phyloP scores from a whole-genome alignment of 805 yeast genomes.

The Diddensiella transvaalensis region DNA sequence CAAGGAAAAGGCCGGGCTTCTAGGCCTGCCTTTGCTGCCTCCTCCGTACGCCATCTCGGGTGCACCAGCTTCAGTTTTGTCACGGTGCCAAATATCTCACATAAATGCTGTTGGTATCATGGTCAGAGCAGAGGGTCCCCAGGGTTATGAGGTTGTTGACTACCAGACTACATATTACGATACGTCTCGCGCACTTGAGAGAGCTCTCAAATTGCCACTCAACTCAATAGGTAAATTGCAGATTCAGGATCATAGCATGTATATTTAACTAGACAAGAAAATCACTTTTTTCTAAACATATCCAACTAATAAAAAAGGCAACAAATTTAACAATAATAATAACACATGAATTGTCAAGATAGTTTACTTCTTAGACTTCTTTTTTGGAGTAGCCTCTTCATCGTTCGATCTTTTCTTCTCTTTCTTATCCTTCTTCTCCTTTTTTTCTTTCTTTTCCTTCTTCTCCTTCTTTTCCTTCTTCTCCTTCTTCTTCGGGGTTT shows the following conservation, averaged over 20 bases:
- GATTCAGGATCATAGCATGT: slow-evolving; percentile 6
- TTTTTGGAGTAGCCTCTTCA: slow-evolving; percentile 20
- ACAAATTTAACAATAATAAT: slow-evolving; percentile 12
- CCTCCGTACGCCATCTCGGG: slow-evolving; percentile 34
- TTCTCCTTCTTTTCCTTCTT: slow-evolving; percentile 50
- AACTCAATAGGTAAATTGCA: not conserved
- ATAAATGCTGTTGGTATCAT: slow-evolving; percentile 28
- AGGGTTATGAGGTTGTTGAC: slow-evolving; percentile 29
- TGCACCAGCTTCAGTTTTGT: slow-evolving; percentile 30
- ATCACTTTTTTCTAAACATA: no score
- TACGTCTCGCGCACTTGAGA: slow-evolving; percentile 7
- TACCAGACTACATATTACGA: slow-evolving; percentile 1
- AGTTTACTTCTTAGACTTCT: slow-evolving; percentile 16
- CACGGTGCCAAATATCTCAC: slow-evolving; percentile 24
- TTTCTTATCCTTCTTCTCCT: slow-evolving; percentile 30
- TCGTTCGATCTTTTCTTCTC: slow-evolving; percentile 23
- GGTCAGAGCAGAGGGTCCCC: slow-evolving; percentile 33
- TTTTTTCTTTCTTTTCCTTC: slow-evolving; percentile 52
- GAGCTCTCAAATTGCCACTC: not conserved
- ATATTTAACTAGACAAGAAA: slow-evolving; percentile 2
- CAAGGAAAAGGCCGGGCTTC: not conserved
- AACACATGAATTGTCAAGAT: slow-evolving; percentile 10
- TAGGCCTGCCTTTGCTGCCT: slow-evolving; percentile 19
- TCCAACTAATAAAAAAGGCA: no score
- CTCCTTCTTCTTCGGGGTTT: slow-evolving; percentile 46